Evolutionary conservation across 2,329 filamentous ascomycete genomes (phyloP).

Genomic region (Monosporascus ibericus): DNA sequence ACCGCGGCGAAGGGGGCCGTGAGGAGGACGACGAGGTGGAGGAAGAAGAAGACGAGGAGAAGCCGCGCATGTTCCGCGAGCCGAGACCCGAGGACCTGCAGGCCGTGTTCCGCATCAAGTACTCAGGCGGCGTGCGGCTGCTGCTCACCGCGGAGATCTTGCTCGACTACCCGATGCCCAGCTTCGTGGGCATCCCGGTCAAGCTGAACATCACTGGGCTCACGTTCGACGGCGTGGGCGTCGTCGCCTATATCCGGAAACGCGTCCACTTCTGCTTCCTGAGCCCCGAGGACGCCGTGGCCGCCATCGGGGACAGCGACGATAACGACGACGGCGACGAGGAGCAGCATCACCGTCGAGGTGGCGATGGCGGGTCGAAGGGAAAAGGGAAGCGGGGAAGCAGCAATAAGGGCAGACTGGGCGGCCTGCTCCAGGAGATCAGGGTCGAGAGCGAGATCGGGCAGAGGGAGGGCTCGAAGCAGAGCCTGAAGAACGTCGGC

Average conservation of each 20-base stretch:
- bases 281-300: slow-evolving; percentile 81
- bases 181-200: slow-evolving; percentile 91
- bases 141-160: slow-evolving; percentile 92
- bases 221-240: slow-evolving; percentile 90
- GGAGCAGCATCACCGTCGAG: slow-evolving; percentile 25
- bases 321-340: slow-evolving; percentile 16
- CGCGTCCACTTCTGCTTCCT: slow-evolving; percentile 91
- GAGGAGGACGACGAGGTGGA: slow-evolving; percentile 16
- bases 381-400: slow-evolving; percentile 20
- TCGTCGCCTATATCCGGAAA: slow-evolving; percentile 85
- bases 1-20: slow-evolving; percentile 17
- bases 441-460: slow-evolving; percentile 97
- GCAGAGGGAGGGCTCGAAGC: slow-evolving; percentile 81
- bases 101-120: slow-evolving; percentile 84
- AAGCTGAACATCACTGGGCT: slow-evolving; percentile 93
- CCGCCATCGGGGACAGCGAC: slow-evolving; percentile 51
- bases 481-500: slow-evolving; percentile 95
- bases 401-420: slow-evolving; percentile 41
- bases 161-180: slow-evolving; percentile 96
- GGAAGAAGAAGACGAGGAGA: slow-evolving; percentile 24
- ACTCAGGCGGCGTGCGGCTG: slow-evolving; percentile 80
- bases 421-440: slow-evolving; percentile 83
- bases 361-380: slow-evolving; percentile 26
- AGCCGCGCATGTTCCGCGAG: slow-evolving; percentile 54
- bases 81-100: slow-evolving; percentile 82